phyloP scores from a whole-genome alignment of 2,329 filamentous ascomycete species.

The Aspergillus fischeri region DNA sequence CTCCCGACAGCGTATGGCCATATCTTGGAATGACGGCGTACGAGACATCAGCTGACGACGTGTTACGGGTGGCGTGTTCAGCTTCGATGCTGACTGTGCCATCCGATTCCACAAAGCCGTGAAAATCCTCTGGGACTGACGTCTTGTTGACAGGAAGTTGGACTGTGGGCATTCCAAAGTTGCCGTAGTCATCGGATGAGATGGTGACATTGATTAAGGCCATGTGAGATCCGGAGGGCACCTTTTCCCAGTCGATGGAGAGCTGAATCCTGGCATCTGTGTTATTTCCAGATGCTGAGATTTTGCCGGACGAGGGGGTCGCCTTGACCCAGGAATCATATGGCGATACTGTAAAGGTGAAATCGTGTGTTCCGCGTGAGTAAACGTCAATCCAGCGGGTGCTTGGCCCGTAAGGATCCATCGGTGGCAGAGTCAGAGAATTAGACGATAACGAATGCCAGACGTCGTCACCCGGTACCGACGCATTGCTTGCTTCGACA shows the following conservation, averaged over 20 bases:
- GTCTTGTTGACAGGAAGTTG: slow-evolving; percentile 54
- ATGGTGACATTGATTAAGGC: slow-evolving; percentile 30
- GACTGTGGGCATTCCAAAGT: slow-evolving; percentile 41
- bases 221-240: slow-evolving; percentile 34
- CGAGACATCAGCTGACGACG: slow-evolving; percentile 28
- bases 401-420: slow-evolving; percentile 56
- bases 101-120: slow-evolving; percentile 62
- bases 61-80: slow-evolving; percentile 23
- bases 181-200: slow-evolving; percentile 20
- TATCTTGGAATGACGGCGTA: slow-evolving; percentile 54
- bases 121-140: slow-evolving; percentile 49
- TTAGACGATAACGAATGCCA: slow-evolving; percentile 54
- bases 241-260: slow-evolving; percentile 54
- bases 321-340: slow-evolving; percentile 51
- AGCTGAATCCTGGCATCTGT: slow-evolving; percentile 53
- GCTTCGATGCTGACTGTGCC: slow-evolving; percentile 35
- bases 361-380: slow-evolving; percentile 52
- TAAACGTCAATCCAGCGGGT: slow-evolving; percentile 63
- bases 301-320: slow-evolving; percentile 47
- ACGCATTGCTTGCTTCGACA: slow-evolving; percentile 63
- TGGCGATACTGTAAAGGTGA: slow-evolving; percentile 51
- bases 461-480: slow-evolving; percentile 63
- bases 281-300: slow-evolving; percentile 39
- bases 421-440: slow-evolving; percentile 51
- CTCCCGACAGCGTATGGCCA: slow-evolving; percentile 56